A percentile compares a stretch with the other conserved stretches of the same genome.
Evolutionary conservation across 2,329 filamentous ascomycete genomes (phyloP).

Genomic region (Calonectria hongkongensis): DNA sequence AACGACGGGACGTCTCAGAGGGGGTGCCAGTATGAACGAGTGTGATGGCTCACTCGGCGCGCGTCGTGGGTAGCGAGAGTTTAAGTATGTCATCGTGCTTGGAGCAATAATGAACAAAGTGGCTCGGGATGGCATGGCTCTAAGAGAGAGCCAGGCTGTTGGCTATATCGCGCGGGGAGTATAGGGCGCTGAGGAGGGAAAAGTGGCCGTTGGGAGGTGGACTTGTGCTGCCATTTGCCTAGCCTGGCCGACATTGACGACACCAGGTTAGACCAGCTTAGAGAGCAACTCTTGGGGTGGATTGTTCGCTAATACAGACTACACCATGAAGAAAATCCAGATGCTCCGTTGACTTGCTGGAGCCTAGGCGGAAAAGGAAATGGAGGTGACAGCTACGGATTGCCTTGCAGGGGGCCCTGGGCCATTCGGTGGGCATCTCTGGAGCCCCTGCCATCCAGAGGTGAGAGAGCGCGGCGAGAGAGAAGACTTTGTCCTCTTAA

Average conservation of each 20-base stretch:
- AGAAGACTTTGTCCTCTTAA: constrained; percentile 42
- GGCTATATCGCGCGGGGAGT: constrained; percentile 34
- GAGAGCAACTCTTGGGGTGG: constrained; percentile 30
- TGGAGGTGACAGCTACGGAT: constrained; percentile 34
- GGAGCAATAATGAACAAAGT: constrained; percentile 41
- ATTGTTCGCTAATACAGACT: constrained; percentile 22
- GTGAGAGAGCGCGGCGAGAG: constrained; percentile 34
- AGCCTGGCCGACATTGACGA: constrained; percentile 10
- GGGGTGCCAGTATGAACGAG: constrained; percentile 33
- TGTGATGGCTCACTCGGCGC: constrained; percentile 49
- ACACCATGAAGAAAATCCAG: constrained; percentile 22
- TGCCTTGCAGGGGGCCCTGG: constrained; percentile 32
- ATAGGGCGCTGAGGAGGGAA: constrained; percentile 29
- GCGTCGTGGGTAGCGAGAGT: constrained; percentile 41
- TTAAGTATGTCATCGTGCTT: constrained; percentile 38
- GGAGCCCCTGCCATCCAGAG: constrained; percentile 33
- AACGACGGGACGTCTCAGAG: constrained; percentile 21
- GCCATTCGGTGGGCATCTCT: constrained; percentile 25
- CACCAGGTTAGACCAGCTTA: constrained; percentile 6
- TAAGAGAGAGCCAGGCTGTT: constrained; percentile 10
- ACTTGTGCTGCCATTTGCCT: constrained; percentile 7
- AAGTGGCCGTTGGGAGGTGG: constrained; percentile 29
- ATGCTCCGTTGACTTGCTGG: constrained; percentile 30
- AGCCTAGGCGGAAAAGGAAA: constrained; percentile 23
- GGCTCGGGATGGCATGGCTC: constrained; percentile 39